Base-by-base conservation (phyloP, 306 rosid genomes). In the Heteromeles arbutifolia region DNA sequence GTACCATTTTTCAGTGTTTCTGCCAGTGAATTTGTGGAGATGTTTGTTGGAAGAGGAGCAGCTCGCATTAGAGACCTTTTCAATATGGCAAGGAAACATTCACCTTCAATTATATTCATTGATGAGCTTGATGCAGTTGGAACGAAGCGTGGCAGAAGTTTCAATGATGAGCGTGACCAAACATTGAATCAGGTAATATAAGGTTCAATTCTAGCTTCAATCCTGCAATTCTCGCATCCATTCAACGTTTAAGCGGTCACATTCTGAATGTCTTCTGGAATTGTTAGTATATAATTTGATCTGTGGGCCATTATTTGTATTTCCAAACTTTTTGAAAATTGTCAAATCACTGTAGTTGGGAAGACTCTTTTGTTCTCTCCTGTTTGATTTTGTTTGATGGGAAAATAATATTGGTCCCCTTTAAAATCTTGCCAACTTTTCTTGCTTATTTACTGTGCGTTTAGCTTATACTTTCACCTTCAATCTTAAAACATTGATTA, bases 51-150 rank as follows among this genome's bases (percentile, higher is more conserved):
- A 80, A 84, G 98, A 87, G 98, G 98, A 34, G 98, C 98, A 17
- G 97, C 97, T 43, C 93, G 97, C 77, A 90, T 92, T 77, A 81
- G 98, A 70, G 98, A 95, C 79, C 93, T 95, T 67, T 95, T 95
- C 61, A 91, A 78, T 48, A 80, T 85, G 5, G 97, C 98, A 67
- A 92, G 98, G 82, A 92, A 92, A 81, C 74, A 70, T 78, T 82
- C 97, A 29, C 97, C 98, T 0, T 95, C 98, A 13, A 92, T 95
- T 69, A 78, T 92, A 78, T 95, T 95, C 86, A 95, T 95, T 26
- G 98, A 95, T 81, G 98, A 92, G 85, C 94, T 95, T 79, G 98
- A 95, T 74, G 98, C 97, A 0, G 98, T 95, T 70, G 98, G 98
- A 79, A 97, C 97, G 56, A 95, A 82, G 83, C 98, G 98, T 18